Evolutionary conservation across 169 alveolate species (phyloP).

Genomic region (Cryptosporidium canis): DNA sequence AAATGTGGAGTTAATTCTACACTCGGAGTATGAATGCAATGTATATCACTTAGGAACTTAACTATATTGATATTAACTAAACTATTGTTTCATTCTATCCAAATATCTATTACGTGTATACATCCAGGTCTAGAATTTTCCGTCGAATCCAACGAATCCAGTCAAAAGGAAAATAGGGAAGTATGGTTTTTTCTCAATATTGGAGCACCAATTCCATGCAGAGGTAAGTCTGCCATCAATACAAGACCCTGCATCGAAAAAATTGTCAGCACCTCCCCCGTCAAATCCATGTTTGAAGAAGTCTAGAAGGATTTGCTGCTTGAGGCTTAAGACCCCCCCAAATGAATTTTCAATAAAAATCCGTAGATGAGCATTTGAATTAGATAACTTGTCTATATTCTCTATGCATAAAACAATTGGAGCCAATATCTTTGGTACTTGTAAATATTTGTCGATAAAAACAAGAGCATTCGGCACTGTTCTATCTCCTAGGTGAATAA

Average conservation of each 20-base stretch:
- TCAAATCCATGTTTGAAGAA: constrained; percentile 94
- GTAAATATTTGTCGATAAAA: constrained; percentile 92
- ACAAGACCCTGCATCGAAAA: constrained; percentile 94
- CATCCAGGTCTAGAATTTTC: constrained; percentile 74
- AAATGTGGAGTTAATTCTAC: too few relatives aligned
- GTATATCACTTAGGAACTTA: neutral
- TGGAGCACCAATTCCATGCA: constrained; percentile 94
- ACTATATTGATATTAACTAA: neutral
- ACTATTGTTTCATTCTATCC: neutral
- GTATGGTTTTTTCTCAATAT: constrained; percentile 89
- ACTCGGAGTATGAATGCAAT: neutral
- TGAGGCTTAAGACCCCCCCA: constrained; percentile 81
- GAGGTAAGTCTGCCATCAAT: constrained; percentile 94
- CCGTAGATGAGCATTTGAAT: constrained; percentile 81
- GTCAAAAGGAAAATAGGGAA: constrained; percentile 90
- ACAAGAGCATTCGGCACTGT: constrained; percentile 92
- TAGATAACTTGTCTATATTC: constrained; percentile 85
- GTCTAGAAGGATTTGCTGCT: constrained; percentile 86
- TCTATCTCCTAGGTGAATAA: constrained; percentile 91
- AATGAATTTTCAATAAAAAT: constrained; percentile 84
- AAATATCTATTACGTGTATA: too few relatives aligned
- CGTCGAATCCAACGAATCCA: constrained; percentile 93
- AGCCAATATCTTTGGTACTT: constrained; percentile 89
- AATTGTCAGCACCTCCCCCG: constrained; percentile 94
- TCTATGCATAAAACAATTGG: constrained; percentile 90